phyloP scores from a whole-genome alignment of 768 basidiomycete species.

The Lyophyllum decastes region DNA sequence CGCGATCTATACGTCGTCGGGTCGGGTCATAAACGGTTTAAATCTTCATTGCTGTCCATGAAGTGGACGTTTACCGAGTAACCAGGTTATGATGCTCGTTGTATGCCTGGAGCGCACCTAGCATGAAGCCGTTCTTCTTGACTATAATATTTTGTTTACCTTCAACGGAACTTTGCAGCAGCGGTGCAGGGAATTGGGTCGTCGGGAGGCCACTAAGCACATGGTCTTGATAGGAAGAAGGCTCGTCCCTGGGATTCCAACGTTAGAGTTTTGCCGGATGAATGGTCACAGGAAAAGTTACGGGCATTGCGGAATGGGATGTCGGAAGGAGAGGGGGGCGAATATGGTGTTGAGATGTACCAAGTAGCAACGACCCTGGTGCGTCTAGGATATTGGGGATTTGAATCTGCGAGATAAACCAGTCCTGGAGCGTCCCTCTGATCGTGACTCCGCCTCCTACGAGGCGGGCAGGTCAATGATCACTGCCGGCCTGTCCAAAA shows the following conservation, averaged over 20 bases:
- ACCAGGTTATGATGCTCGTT: slow-evolving; percentile 7
- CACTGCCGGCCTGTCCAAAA: too few relatives aligned
- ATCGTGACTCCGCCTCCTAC: too few relatives aligned
- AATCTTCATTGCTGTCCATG: background rate
- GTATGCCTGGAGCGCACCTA: slow-evolving; percentile 5
- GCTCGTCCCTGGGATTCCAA: too few relatives aligned
- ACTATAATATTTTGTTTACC: background rate
- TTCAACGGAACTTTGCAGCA: too few relatives aligned
- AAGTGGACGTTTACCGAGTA: background rate
- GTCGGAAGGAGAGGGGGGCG: too few relatives aligned
- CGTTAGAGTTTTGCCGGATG: background rate
- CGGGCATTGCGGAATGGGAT: background rate
- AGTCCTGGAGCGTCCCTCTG: background rate
- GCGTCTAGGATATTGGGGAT: too few relatives aligned
- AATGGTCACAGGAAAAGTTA: background rate
- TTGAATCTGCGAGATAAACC: background rate
- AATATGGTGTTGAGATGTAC: too few relatives aligned
- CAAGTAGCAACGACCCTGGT: too few relatives aligned
- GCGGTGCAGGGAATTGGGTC: too few relatives aligned
- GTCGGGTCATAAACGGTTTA: background rate
- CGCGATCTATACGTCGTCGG: slow-evolving; percentile 39
- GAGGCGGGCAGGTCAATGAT: too few relatives aligned
- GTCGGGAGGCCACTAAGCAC: too few relatives aligned
- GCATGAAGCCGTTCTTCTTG: slow-evolving; percentile 6
- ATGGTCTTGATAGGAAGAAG: too few relatives aligned